These are phyloP conservation scores for Linnemannia exigua DNA, from an alignment of 192 early-diverging fungal genomes.

Conservation along the genomic window DNA sequence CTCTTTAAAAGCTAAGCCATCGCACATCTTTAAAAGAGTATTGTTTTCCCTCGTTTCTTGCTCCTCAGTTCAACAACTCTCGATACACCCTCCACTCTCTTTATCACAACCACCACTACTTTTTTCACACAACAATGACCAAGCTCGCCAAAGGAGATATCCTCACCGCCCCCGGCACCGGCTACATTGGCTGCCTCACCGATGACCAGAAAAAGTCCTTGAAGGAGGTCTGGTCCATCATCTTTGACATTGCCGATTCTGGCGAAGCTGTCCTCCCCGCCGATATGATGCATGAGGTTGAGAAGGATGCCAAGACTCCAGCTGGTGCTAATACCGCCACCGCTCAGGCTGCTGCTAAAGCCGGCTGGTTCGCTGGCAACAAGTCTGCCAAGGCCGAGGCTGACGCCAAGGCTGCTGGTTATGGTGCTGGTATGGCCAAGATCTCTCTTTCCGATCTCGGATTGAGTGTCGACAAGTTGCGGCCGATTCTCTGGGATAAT, in stretches of 20 bases:
- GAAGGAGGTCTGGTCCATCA: conserved; percentile 21
- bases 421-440: conserved; percentile 30
- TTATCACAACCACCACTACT: not conserved
- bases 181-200: conserved; percentile 2
- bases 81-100: not conserved
- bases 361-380: conserved; percentile 20
- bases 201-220: conserved; percentile 15
- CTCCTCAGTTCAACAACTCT: not conserved
- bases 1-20: conserved; percentile 1
- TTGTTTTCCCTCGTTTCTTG: not conserved
- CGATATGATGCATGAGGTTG: conserved; percentile 21
- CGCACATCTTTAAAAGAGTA: conserved; percentile 9
- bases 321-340: conserved; percentile 10
- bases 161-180: conserved; percentile 11
- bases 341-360: conserved; percentile 19
- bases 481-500: conserved; percentile 20
- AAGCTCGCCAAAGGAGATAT: conserved; percentile 14
- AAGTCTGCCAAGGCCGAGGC: conserved; percentile 20
- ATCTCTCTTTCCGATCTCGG: conserved; percentile 20
- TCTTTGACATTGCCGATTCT: conserved; percentile 27
- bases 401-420: conserved; percentile 17
- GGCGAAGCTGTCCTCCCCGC: conserved; percentile 26
- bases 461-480: conserved; percentile 21
- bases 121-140: not conserved
- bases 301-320: conserved; percentile 8